Evolutionary conservation across 202 grass and related monocot genomes (phyloP).

Genomic region (Elaeis oleifera): DNA sequence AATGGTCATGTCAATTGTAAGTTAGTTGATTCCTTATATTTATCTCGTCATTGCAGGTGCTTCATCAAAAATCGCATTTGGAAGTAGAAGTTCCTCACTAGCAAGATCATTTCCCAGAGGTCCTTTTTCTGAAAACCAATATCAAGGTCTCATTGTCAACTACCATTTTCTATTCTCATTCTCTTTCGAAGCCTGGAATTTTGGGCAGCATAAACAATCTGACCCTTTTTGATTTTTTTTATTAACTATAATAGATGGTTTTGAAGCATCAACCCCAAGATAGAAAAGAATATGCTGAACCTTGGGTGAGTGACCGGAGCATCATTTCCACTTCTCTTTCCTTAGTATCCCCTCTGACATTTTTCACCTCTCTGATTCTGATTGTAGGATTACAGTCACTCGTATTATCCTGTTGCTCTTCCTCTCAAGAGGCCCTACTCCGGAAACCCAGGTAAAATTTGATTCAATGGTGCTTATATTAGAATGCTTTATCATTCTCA

Average conservation of each 20-base stretch:
- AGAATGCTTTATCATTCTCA: conserved; percentile 12
- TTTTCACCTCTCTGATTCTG: conserved; percentile 9
- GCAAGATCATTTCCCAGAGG: conserved; percentile 27
- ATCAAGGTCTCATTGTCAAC: conserved; percentile 12
- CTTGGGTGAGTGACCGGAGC: conserved; percentile 32
- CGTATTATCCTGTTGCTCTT: conserved; percentile 18
- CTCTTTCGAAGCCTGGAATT: not conserved
- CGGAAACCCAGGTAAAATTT: conserved; percentile 49
- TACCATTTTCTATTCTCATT: conserved; percentile 5
- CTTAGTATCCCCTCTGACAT: too few relatives aligned
- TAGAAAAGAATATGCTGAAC: conserved; percentile 27
- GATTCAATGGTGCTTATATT: not conserved
- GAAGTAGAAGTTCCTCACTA: conserved; percentile 29
- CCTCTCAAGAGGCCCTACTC: conserved; percentile 18
- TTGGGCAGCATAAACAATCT: too few relatives aligned
- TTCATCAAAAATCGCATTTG: conserved; percentile 42
- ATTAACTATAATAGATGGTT: conserved; percentile 1
- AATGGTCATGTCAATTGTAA: not conserved
- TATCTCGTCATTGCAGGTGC: conserved; percentile 24
- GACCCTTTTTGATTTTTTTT: conserved; percentile 14
- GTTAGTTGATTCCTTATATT: not conserved
- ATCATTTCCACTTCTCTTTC: conserved; percentile 1
- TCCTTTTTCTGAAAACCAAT: conserved; percentile 20
- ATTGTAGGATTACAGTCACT: conserved; percentile 44
- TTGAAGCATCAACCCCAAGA: conserved; percentile 23